Conservation (phyloP, 768 basidiomycete genomes). For the Mycena chlorophos region DNA sequence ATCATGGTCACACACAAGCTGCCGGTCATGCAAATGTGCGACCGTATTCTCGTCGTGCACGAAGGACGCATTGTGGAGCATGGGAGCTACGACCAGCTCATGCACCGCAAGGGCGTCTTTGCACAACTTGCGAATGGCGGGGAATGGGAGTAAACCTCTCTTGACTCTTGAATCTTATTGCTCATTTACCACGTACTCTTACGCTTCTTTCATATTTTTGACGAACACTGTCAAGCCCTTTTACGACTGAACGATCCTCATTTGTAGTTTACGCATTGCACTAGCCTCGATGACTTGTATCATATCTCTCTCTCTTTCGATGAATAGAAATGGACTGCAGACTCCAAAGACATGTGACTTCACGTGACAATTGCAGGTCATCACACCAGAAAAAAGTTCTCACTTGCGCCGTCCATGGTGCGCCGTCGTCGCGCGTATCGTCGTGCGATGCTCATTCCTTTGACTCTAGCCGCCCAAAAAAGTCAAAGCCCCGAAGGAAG, state of each 20-base stretch:
- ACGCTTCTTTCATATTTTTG: slow-evolving; percentile 17
- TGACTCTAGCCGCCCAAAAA: slow-evolving; percentile 75
- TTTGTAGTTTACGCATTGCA: slow-evolving; percentile 23
- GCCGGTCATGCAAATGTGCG: slow-evolving; percentile 75
- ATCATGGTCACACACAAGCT: slow-evolving; percentile 81
- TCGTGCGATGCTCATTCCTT: no score
- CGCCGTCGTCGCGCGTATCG: no score
- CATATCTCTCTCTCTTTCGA: slow-evolving; percentile 9
- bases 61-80: slow-evolving; percentile 65
- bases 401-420: no score
- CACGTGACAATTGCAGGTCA: no score
- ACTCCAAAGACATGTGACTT: no score
- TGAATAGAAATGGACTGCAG: slow-evolving; percentile 22
- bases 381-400: no score
- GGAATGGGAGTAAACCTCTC: slow-evolving; percentile 43
- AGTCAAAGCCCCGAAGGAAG: slow-evolving; percentile 74
- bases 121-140: slow-evolving; percentile 65
- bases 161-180: slow-evolving; percentile 2
- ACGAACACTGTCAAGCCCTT: slow-evolving; percentile 18
- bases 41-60: slow-evolving; percentile 66
- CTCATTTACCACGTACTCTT: slow-evolving; percentile 19
- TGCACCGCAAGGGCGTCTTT: slow-evolving; percentile 57
- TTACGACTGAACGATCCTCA: slow-evolving; percentile 21
- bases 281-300: slow-evolving; percentile 19
- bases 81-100: slow-evolving; percentile 58